A percentile compares a stretch with the other conserved stretches of the same genome.
Evolutionary conservation across 179 eudicot species (phyloP).

Genomic region (Pouteria campechiana): DNA sequence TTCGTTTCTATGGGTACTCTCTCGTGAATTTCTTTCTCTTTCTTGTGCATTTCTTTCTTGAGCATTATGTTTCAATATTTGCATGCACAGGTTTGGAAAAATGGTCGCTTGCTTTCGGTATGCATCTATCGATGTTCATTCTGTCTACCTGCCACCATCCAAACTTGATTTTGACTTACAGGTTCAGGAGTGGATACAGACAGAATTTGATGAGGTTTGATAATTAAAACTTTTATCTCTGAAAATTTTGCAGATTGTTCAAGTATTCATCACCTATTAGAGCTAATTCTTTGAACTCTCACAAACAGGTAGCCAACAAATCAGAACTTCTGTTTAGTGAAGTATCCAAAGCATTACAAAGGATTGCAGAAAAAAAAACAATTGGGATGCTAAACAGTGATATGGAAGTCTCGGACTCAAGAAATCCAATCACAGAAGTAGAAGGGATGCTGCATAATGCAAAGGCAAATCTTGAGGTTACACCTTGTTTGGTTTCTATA

Average conservation of each 20-base stretch:
- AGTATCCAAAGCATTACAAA: slow-evolving; percentile 29
- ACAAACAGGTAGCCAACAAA: slow-evolving; percentile 24
- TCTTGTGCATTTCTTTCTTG: too few species aligned
- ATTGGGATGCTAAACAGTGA: slow-evolving; percentile 16
- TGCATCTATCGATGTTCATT: slow-evolving; percentile 35
- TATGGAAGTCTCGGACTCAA: slow-evolving; percentile 16
- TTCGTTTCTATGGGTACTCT: slow-evolving; percentile 44
- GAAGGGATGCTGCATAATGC: slow-evolving; percentile 27
- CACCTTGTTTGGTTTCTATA: background rate
- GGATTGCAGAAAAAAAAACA: slow-evolving; percentile 20
- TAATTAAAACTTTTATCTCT: slow-evolving; percentile 2
- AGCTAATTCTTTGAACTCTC: too few species aligned
- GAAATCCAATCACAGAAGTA: slow-evolving; percentile 20
- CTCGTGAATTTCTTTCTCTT: slow-evolving; percentile 1
- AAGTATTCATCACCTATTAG: background rate
- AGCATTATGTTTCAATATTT: background rate
- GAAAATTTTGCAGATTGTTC: background rate
- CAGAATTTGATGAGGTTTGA: slow-evolving; percentile 28
- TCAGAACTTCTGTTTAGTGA: slow-evolving; percentile 35
- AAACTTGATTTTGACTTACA: slow-evolving; percentile 28
- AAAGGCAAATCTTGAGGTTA: slow-evolving; percentile 43
- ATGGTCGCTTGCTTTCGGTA: slow-evolving; percentile 56
- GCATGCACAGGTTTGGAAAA: slow-evolving; percentile 27
- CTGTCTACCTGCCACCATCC: slow-evolving; percentile 33
- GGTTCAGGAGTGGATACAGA: slow-evolving; percentile 31